phyloP scores from a whole-genome alignment of 257 asterid genomes.

The Penstemon davidsonii region DNA sequence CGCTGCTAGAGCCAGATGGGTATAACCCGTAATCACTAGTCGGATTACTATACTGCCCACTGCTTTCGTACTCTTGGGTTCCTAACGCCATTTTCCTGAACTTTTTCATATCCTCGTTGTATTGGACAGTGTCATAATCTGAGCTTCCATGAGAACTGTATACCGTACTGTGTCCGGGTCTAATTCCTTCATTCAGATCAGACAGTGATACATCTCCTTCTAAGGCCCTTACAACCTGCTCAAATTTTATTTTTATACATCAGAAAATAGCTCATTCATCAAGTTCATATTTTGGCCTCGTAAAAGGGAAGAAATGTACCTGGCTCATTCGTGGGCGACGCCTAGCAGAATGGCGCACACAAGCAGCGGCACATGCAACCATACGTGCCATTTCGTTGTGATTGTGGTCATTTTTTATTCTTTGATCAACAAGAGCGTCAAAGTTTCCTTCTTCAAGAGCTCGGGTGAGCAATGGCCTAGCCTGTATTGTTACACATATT shows the following conservation, averaged over 20 bases:
- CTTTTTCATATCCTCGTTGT: constrained; percentile 78
- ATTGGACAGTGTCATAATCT: constrained; percentile 68
- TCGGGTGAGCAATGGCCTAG: constrained; percentile 72
- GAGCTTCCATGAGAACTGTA: constrained; percentile 83
- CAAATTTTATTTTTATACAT: not conserved
- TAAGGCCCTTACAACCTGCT: constrained; percentile 85
- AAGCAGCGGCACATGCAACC: constrained; percentile 87
- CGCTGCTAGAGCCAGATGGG: constrained; percentile 82
- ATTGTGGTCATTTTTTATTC: constrained; percentile 44
- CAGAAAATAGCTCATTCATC: not conserved
- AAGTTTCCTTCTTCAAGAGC: constrained; percentile 73
- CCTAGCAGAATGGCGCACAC: constrained; percentile 85
- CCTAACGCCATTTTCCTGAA: constrained; percentile 68
- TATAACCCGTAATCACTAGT: constrained; percentile 82
- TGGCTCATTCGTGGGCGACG: constrained; percentile 92
- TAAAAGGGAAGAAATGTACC: constrained; percentile 35
- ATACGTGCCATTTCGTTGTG: constrained; percentile 70
- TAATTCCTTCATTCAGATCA: constrained; percentile 69
- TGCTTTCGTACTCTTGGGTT: constrained; percentile 65
- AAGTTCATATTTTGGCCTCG: not conserved
- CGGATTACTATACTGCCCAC: constrained; percentile 62
- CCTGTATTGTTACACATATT: constrained; percentile 46
- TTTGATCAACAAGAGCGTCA: constrained; percentile 55
- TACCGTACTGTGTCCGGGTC: constrained; percentile 70
- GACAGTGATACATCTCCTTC: constrained; percentile 83